Evolutionary conservation across 2,329 filamentous ascomycete species (phyloP), one percentile per base, ranked within the genome.

Genomic region (Tetracladium maxilliforme): DNA sequence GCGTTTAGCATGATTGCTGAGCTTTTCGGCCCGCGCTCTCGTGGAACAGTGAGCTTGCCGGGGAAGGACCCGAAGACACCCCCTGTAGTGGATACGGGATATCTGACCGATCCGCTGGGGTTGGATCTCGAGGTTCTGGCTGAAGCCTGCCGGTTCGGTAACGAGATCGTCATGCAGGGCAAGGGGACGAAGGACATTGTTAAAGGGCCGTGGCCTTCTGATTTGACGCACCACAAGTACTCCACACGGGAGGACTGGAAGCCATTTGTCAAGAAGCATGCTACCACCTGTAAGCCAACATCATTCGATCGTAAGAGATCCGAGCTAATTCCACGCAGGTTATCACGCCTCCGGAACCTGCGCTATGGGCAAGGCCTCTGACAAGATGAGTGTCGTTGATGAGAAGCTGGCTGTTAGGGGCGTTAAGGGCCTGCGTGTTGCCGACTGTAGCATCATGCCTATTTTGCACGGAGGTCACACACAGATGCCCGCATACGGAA

Each of bases 91-190:
- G 58, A 73, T 38, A 66, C 66, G 36, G 62, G 61, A 28, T 74
- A 70, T 31, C 47, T 74, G 3, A 56, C 53, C 3, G 56, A 75
- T 32, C 59, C 62, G 5, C 44, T 72, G 7, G n/a, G n/a, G n/a
- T n/a, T n/a, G n/a, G 70, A 75, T 32, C 37, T 72, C 20, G 48
- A 72, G 11, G 64, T 74, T 6, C 40, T 74, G 26, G 61, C 53
- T 3, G 70, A 74, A 38, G 70, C 60, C 0, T 71, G 65, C 22
- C 53, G 54, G 3, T 64, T 62, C 23, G 66, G 54, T 1, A 72
- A 74, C 33, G 68, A 75, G 42, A 64, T 74, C 31, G 54, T 71
- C 14, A 63, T 59, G 41, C 47, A 64, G 10, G 70, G 68, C 0
- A 49, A 50, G 2, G 68, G 64, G 0, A 75, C 70, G 2, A 68